Evolutionary conservation across 2,329 filamentous ascomycete genomes (phyloP).

Genomic region (Ophiosphaerella herpotricha): DNA sequence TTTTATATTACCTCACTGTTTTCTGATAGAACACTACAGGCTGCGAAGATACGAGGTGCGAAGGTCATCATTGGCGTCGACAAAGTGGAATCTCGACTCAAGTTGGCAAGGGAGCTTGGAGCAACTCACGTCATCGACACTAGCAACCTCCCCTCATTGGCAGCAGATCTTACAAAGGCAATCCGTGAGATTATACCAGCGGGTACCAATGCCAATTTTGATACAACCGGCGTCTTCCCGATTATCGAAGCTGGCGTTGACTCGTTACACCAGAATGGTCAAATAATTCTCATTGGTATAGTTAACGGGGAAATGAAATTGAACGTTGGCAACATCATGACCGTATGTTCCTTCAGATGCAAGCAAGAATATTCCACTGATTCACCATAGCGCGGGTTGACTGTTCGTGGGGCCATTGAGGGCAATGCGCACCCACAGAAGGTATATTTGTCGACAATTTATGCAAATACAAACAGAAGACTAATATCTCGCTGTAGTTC

Average conservation of each 20-base stretch:
- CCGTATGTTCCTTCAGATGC: constrained; percentile 12
- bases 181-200: constrained; percentile 42
- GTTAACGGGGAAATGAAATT: constrained; percentile 52
- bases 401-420: constrained; percentile 55
- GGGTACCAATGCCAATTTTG: constrained; percentile 54
- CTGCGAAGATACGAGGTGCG: constrained; percentile 49
- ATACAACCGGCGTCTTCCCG: constrained; percentile 55
- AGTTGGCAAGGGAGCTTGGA: constrained; percentile 45
- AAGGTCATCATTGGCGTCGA: constrained; percentile 48
- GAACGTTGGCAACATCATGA: constrained; percentile 53
- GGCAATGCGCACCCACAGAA: constrained; percentile 50
- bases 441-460: constrained; percentile 2
- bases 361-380: not conserved
- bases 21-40: constrained; percentile 26
- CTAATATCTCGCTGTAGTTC: constrained; percentile 30
- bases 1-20: not conserved
- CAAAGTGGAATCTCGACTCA: constrained; percentile 36
- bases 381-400: constrained; percentile 46
- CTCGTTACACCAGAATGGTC: constrained; percentile 52
- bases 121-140: constrained; percentile 49
- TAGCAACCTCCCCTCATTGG: constrained; percentile 12
- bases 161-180: constrained; percentile 37
- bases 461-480: not conserved
- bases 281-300: constrained; percentile 57
- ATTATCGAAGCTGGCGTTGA: constrained; percentile 52